Evolutionary conservation across 2,329 filamentous ascomycete species (phyloP), one percentile per base, ranked within the genome.

Genomic region (Fusarium setosum): DNA sequence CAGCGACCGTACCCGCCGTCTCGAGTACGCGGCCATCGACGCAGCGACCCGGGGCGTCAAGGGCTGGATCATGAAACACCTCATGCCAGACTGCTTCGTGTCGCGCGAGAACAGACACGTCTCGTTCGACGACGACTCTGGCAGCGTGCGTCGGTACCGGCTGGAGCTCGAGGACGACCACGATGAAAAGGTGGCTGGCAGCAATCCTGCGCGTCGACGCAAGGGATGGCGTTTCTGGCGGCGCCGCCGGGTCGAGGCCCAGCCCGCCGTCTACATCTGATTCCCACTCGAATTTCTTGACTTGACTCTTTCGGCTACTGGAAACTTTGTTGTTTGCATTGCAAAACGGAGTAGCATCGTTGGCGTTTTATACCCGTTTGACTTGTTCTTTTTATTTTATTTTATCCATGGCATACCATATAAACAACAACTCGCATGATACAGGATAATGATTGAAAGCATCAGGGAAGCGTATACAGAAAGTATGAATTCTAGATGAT

Each of bases 1-100:
- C 1, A 89, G 86, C 69, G 86, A 90, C 71, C 81, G 81, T 52
- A 90, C 88, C 0, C 82, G 88, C 4, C 81, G 87, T 11, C 80
- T 89, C 4, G 88, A 90, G 77, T 90, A 90, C 68, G 88, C 87
- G 0, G 88, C 88, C 55, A 90, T 90, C 37, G 88, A 90, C 48
- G 87, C 87, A 0, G 87, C 88, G 3, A 84, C 82, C 32, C 81
- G 82, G 2, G 88, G 88, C 5, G 80, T 90, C 26, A 83, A 83
- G 65, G 88, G 88, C 12, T 90, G 88, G 84, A 70, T 89, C 31
- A 80, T 84, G 72, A 81, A 83, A 40, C 81, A 85, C 67, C 73
- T 90, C 8, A 79, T 90, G 4, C 88, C 88, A 0, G 86, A 88
- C 61, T 90, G 88, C 74, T 84, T 90, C 56, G 76, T 87, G 3